phyloP scores from a whole-genome alignment of 2,329 filamentous ascomycete species.

The Proliferodiscus dingleyae region DNA sequence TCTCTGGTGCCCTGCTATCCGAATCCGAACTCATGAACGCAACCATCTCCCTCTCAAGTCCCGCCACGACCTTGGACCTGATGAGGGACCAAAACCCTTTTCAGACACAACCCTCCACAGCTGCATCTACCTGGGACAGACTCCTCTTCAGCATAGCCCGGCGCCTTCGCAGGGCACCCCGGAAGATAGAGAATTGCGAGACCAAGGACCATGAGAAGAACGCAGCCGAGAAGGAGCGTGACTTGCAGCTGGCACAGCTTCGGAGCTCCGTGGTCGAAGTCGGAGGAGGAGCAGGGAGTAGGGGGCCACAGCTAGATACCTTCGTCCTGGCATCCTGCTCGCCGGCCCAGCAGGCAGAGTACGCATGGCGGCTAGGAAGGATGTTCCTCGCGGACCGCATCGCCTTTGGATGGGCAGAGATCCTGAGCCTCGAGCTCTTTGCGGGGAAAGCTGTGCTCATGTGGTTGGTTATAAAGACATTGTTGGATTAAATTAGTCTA shows the following conservation, averaged over 20 bases:
- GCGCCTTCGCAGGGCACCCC: background rate
- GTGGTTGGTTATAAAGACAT: background rate
- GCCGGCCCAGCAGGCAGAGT: slow-evolving; percentile 3
- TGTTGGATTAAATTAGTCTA: background rate
- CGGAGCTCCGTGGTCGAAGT: no score
- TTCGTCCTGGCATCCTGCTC: background rate
- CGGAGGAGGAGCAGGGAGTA: background rate
- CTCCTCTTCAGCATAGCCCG: background rate
- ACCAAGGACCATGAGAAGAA: no score
- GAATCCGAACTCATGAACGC: slow-evolving; percentile 35
- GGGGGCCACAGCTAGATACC: background rate
- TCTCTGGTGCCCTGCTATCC: slow-evolving; percentile 56
- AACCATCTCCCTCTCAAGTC: slow-evolving; percentile 15
- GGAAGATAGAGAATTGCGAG: background rate
- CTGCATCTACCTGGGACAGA: background rate
- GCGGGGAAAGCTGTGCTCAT: slow-evolving; percentile 2
- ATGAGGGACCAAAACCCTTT: background rate
- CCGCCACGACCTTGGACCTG: background rate
- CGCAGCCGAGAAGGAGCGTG: no score
- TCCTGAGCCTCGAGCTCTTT: slow-evolving; percentile 18
- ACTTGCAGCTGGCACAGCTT: no score
- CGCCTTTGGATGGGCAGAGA: slow-evolving; percentile 17
- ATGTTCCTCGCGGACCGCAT: slow-evolving; percentile 17
- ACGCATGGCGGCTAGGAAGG: slow-evolving; percentile 10
- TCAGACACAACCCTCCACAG: no score